Base-by-base conservation (phyloP, 371 early-diverging fungal species). In the Mortierella sp. region DNA sequence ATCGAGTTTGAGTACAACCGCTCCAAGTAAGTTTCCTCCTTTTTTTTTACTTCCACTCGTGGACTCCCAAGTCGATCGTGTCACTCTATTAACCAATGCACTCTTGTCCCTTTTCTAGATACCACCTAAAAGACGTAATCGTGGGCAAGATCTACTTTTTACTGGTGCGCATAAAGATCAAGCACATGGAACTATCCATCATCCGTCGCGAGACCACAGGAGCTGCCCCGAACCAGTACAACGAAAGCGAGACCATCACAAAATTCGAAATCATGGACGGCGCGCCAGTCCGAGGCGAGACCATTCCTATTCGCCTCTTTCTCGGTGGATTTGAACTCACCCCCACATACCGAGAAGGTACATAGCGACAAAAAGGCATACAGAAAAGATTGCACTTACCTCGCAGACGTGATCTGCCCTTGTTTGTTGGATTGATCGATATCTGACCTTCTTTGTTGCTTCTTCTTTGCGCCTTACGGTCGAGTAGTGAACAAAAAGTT, bases 261-360 rank as follows among this genome's bases (percentile, higher is more conserved):
- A 98, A 97, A 88, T 99, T 97, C 87, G 99, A 99, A 88, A 99
- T 99, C 84, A 99, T 99, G 99, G 99, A 99, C 88, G 99, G 99
- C 10, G 98, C 99, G 27, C 99, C 99, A 35, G 98, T 98, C 11
- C 91, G 97, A 81, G 98, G 98, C 24, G 99, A 99, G 87, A 98
- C 98, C 6, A 99, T 99, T 77, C 99, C 99, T 48, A 99, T 99
- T 80, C 96, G 99, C 58, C 91, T 99, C 72, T 99, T 99, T 89
- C 91, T 99, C 55, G 96, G 96, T 74, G 99, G 98, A 4, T 99
- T 99, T 79, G 99, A 99, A 78, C 91, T 99, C 79, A 99, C 97
- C n/a, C 97, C 97, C 41, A 95, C 95, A 27, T 95, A 92, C 84
- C 90, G 93, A 81, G 90, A 90, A 60, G 88, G 84, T 83, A 83